Evolutionary conservation across 2,329 filamentous ascomycete genomes (phyloP).

Genomic region (Phoma herbarum): DNA sequence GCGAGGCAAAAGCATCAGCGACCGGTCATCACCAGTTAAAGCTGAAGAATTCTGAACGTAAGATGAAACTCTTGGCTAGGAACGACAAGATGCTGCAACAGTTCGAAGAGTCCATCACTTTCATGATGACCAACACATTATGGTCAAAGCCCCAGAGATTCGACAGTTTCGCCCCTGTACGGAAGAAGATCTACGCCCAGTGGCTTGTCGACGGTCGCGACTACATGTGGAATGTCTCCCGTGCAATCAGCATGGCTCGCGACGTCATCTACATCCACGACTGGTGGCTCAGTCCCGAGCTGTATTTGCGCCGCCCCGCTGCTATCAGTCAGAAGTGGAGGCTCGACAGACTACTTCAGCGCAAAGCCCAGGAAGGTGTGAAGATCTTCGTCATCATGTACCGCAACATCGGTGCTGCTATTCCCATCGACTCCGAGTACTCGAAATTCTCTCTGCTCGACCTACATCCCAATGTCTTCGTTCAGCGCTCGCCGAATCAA

Average conservation of each 20-base stretch:
- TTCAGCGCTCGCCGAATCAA: slow-evolving; percentile 95
- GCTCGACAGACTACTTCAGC: slow-evolving; percentile 88
- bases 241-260: slow-evolving; percentile 94
- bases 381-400: slow-evolving; percentile 99
- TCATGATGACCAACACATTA: slow-evolving; percentile 82
- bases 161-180: slow-evolving; percentile 90
- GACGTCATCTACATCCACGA: slow-evolving; percentile 99
- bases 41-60: slow-evolving; percentile 90
- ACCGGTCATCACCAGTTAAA: slow-evolving; percentile 84
- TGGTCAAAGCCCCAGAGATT: slow-evolving; percentile 90
- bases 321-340: slow-evolving; percentile 99
- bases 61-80: slow-evolving; percentile 87
- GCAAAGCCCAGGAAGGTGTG: slow-evolving; percentile 92
- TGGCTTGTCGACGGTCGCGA: slow-evolving; percentile 97
- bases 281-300: slow-evolving; percentile 97
- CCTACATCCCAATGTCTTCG: slow-evolving; percentile 93
- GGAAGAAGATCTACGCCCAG: slow-evolving; percentile 86
- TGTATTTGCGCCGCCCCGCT: slow-evolving; percentile 92
- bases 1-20: slow-evolving; percentile 69
- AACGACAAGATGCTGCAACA: slow-evolving; percentile 90
- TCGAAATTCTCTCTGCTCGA: slow-evolving; percentile 97
- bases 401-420: slow-evolving; percentile 94
- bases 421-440: slow-evolving; percentile 98
- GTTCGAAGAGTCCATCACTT: slow-evolving; percentile 90
- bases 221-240: slow-evolving; percentile 99